These are phyloP conservation scores for Cinnamomum micranthum DNA, from an alignment of 164 flowering plant species.

Conservation along the genomic window DNA sequence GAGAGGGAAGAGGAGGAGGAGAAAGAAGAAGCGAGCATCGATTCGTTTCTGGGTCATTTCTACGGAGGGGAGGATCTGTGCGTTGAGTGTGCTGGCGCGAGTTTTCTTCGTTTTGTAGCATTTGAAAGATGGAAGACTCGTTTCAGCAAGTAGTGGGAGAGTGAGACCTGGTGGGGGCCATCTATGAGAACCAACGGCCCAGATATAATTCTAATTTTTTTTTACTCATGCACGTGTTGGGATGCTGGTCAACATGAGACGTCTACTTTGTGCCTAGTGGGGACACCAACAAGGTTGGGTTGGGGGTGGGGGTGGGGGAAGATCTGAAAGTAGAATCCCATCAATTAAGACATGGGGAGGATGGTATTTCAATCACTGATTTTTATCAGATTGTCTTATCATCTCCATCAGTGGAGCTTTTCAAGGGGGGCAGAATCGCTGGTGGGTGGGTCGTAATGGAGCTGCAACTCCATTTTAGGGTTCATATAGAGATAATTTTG, in stretches of 20 bases:
- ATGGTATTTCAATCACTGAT: neutral
- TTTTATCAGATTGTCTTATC: neutral
- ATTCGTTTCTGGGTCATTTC: neutral
- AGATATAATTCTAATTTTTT: too few relatives aligned
- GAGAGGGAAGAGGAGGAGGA: slow-evolving; percentile 3
- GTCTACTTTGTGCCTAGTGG: too few relatives aligned
- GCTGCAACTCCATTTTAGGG: too few relatives aligned
- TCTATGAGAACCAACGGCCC: too few relatives aligned
- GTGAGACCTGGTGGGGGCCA: neutral
- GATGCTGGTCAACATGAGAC: too few relatives aligned
- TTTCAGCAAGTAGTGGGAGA: neutral
- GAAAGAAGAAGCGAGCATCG: neutral
- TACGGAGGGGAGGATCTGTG: neutral
- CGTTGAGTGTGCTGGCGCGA: neutral
- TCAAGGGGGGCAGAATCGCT: too few relatives aligned
- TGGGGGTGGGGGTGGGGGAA: neutral
- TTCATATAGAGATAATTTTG: too few relatives aligned
- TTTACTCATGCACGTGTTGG: too few relatives aligned
- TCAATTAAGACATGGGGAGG: neutral
- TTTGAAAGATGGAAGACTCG: neutral
- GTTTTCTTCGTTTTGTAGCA: neutral
- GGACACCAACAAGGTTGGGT: too few relatives aligned
- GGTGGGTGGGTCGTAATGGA: too few relatives aligned
- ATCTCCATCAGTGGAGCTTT: neutral
- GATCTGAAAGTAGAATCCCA: neutral